Evolutionary conservation across 1,284 basidiomycete species (phyloP).

Genomic region (Melanopsichium pennsylvanicum): DNA sequence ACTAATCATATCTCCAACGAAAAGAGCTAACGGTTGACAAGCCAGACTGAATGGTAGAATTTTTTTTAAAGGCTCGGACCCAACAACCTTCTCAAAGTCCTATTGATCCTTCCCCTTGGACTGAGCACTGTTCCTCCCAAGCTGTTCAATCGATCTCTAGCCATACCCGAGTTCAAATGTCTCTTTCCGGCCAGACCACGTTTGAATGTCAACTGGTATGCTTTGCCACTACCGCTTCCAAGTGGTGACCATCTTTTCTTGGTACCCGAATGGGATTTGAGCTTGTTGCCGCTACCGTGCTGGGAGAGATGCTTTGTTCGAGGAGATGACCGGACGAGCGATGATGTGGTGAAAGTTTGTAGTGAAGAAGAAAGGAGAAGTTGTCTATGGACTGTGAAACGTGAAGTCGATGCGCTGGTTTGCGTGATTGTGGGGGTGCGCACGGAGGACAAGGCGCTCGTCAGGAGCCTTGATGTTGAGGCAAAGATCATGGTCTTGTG

Average conservation of each 20-base stretch:
- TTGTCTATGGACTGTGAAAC: too few relatives aligned
- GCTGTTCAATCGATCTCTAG: constrained; percentile 48
- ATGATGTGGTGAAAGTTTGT: constrained; percentile 14
- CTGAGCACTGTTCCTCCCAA: constrained; percentile 46
- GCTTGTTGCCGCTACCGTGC: constrained; percentile 44
- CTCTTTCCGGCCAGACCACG: constrained; percentile 47
- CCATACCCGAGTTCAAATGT: constrained; percentile 59
- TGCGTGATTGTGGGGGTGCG: constrained; percentile 4
- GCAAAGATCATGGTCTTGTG: constrained; percentile 16
- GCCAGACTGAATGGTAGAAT: too few relatives aligned
- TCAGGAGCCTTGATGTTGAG: constrained; percentile 17
- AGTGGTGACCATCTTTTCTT: constrained; percentile 57
- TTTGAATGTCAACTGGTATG: constrained; percentile 49
- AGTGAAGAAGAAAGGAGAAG: too few relatives aligned
- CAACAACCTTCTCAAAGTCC: constrained; percentile 53
- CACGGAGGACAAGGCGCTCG: constrained; percentile 18
- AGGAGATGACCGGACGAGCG: constrained; percentile 13
- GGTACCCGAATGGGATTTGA: constrained; percentile 53
- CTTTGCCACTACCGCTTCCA: constrained; percentile 45
- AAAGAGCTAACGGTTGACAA: too few relatives aligned
- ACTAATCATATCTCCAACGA: too few relatives aligned
- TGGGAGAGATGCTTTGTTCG: constrained; percentile 42
- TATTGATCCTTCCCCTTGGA: constrained; percentile 41
- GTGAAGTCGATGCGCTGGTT: too few relatives aligned
- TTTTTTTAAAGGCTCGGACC: constrained; percentile 40